Evolutionary conservation across 1,284 basidiomycete genomes (phyloP).

Genomic region (Apiotrichum sp.): DNA sequence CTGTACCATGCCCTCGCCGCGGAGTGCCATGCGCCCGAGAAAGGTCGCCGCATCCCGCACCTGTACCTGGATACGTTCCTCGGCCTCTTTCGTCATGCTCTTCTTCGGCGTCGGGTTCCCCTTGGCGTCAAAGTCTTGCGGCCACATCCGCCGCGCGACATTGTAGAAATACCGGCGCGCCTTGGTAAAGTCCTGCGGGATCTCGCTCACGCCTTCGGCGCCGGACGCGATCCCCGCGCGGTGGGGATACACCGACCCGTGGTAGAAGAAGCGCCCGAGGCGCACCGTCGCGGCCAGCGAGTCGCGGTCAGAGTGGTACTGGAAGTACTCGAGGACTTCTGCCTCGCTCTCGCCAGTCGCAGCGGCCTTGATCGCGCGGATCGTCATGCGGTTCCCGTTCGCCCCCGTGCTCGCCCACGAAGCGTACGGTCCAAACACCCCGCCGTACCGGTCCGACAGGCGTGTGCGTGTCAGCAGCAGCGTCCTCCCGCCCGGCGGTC

Average conservation of each 20-base stretch:
- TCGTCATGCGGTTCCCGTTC: constrained; percentile 64
- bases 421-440: constrained; percentile 87
- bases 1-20: constrained; percentile 83
- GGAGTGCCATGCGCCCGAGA: constrained; percentile 84
- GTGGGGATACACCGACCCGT: constrained; percentile 68
- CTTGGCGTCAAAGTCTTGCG: constrained; percentile 52
- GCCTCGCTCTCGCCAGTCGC: constrained; percentile 85
- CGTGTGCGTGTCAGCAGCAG: constrained; percentile 75
- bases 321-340: constrained; percentile 84
- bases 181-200: constrained; percentile 65
- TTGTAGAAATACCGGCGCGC: constrained; percentile 74
- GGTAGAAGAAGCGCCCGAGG: constrained; percentile 87
- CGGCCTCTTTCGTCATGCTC: constrained; percentile 50
- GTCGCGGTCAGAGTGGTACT: constrained; percentile 88
- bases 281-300: constrained; percentile 78
- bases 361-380: constrained; percentile 72
- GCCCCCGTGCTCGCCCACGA: constrained; percentile 57
- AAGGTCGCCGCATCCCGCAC: constrained; percentile 70
- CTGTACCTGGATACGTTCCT: constrained; percentile 59
- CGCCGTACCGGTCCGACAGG: constrained; percentile 83
- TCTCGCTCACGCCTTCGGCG: constrained; percentile 78
- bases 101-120: constrained; percentile 50
- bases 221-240: constrained; percentile 68
- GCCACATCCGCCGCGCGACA: constrained; percentile 78
- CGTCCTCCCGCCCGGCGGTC: constrained; percentile 84